Evolutionary conservation across 1,139 yeast genomes (phyloP), one percentile per base, ranked within the genome.

Genomic region (Nakaseomyces uthaithaninus): DNA sequence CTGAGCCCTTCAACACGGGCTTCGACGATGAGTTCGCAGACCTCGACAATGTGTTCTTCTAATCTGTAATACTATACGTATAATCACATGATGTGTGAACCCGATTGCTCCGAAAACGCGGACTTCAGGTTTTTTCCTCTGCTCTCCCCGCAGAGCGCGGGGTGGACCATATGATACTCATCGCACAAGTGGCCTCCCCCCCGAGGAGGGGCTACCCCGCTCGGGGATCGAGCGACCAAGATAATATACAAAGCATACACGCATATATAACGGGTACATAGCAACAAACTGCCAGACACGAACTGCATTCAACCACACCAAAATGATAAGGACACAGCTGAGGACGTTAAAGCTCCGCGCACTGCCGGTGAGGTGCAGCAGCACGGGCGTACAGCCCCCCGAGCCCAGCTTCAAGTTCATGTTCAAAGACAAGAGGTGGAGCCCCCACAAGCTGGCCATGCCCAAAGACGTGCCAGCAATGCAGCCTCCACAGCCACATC

Each of bases 1-100:
- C 53, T 30, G 59, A 59, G 34, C 57, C 55, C 9, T 59, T 58
- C 41, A 55, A 52, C 36, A 50, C 46, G 30, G 58, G 53, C 2
- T 57, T 57, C 41, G 60, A 57, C 30, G 60, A 58, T 31, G 63
- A 49, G 7, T 60, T 60, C 41, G 63, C 55, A 18, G 64, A 59
- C 34, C 41, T 59, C 12, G 63, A 60, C 42, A 53, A 60, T 25
- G 63, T 62, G 4, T 59, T 59, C 42, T 59, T 59, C 38, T 60
- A n/a, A 20, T 10, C 25, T 22, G 42, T 40, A 26, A 9, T 8
- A 4, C 8, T 11, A 11, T 26, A 26, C n/a, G n/a, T 26, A 26
- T 12, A n/a, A 26, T 9, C 15, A 14, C 30, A 35, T 27, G 20
- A 17, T 27, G 15, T 27, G 10, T 7, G 10, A 22, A 22, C 9